Conservation (phyloP, 495 filamentous ascomycete genomes). For the Parathielavia hyrcaniae region DNA sequence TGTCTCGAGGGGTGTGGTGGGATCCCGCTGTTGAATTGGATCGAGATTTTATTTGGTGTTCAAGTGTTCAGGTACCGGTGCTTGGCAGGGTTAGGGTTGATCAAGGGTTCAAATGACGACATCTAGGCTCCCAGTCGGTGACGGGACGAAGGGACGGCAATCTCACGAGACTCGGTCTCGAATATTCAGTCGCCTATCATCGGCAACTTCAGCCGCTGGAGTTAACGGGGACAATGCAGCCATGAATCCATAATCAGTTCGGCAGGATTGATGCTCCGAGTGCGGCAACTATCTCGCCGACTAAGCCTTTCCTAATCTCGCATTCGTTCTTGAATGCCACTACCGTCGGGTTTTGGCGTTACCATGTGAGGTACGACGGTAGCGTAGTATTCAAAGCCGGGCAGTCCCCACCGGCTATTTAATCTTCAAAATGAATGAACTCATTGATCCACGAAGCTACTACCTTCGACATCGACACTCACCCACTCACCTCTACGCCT, state of each 20-base stretch:
- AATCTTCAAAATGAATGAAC: neutral
- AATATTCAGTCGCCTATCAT: too few species aligned
- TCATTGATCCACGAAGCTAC: neutral
- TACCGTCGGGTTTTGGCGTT: too few species aligned
- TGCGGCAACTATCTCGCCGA: neutral
- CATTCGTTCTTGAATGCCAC: neutral
- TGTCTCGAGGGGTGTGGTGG: slow-evolving; percentile 7
- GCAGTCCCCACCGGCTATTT: neutral
- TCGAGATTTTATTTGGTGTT: slow-evolving; percentile 11
- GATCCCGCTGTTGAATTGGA: slow-evolving; percentile 14
- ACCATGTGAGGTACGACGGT: neutral
- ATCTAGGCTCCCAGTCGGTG: neutral
- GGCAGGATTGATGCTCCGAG: slow-evolving; percentile 4
- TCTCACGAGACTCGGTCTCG: too few species aligned
- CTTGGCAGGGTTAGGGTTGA: slow-evolving; percentile 9
- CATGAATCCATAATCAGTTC: neutral
- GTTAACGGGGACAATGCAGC: too few species aligned
- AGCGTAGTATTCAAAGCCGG: too few species aligned
- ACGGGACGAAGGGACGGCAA: too few species aligned
- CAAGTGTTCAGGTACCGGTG: neutral
- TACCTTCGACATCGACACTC: neutral
- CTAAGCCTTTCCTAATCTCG: neutral
- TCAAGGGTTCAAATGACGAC: slow-evolving; percentile 3
- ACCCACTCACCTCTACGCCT: neutral
- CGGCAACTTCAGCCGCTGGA: too few species aligned